Evolutionary conservation across 2,329 filamentous ascomycete genomes (phyloP).

Genomic region (Colletotrichum tanaceti): DNA sequence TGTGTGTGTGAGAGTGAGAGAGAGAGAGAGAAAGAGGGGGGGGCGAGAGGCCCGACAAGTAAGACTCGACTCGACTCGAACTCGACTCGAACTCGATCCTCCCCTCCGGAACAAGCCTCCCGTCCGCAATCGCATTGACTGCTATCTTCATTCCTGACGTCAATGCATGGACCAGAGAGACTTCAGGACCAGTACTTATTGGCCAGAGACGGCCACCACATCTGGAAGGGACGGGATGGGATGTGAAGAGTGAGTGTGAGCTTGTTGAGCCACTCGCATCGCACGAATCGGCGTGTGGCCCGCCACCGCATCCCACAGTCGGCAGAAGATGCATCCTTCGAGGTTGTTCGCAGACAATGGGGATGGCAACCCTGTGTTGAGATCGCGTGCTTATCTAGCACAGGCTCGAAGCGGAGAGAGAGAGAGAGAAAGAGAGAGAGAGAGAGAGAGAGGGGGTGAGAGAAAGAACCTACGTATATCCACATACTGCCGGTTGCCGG

Average conservation of each 20-base stretch:
- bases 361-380: slow-evolving; percentile 12
- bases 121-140: slow-evolving; percentile 34
- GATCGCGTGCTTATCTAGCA: slow-evolving; percentile 18
- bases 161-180: slow-evolving; percentile 37
- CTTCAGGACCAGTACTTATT: neutral
- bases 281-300: slow-evolving; percentile 19
- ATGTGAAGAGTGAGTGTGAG: neutral
- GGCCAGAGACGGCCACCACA: slow-evolving; percentile 4
- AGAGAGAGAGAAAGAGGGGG: too few relatives aligned
- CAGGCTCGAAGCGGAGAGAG: slow-evolving; percentile 9
- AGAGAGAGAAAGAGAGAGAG: too few relatives aligned
- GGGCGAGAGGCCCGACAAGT: slow-evolving; percentile 4
- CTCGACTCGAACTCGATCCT: too few relatives aligned
- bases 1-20: neutral
- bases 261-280: slow-evolving; percentile 35
- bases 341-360: slow-evolving; percentile 5
- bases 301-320: neutral
- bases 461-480: too few relatives aligned
- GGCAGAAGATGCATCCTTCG: slow-evolving; percentile 11
- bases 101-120: slow-evolving; percentile 21
- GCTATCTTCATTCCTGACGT: slow-evolving; percentile 25
- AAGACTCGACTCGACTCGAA: slow-evolving; percentile 2
- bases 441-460: too few relatives aligned
- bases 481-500: too few relatives aligned
- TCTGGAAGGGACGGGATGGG: slow-evolving; percentile 3